Evolutionary conservation across 2,329 filamentous ascomycete species (phyloP).

Genomic region (Sphaerostilbella broomeana): DNA sequence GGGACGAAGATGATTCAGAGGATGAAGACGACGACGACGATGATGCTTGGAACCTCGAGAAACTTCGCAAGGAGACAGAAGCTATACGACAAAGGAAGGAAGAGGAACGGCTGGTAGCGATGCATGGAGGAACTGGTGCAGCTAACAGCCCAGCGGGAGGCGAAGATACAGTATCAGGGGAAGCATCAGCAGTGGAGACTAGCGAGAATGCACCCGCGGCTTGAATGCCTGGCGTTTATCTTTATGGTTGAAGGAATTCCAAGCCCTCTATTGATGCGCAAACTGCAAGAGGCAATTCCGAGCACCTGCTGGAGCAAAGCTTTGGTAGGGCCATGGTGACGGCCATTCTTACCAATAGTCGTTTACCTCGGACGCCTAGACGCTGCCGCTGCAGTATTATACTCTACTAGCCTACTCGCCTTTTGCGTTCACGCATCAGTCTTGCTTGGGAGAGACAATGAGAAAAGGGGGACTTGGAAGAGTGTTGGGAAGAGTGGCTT

Average conservation of each 20-base stretch:
- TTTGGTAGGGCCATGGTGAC: conserved; percentile 12
- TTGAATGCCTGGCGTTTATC: conserved; percentile 10
- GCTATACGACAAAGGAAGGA: conserved; percentile 67
- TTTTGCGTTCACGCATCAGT: conserved; percentile 9
- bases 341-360: conserved; percentile 5
- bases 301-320: conserved; percentile 18
- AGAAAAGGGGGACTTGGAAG: background rate
- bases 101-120: conserved; percentile 54
- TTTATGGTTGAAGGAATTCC: conserved; percentile 4
- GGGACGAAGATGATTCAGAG: conserved; percentile 57
- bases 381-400: conserved; percentile 3
- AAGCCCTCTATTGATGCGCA: conserved; percentile 4
- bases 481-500: background rate
- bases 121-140: conserved; percentile 21
- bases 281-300: conserved; percentile 20
- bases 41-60: conserved; percentile 74
- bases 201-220: conserved; percentile 13
- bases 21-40: conserved; percentile 57
- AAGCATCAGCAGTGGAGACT: conserved; percentile 3
- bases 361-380: conserved; percentile 5
- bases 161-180: conserved; percentile 5
- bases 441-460: conserved; percentile 6
- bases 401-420: conserved; percentile 10
- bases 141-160: conserved; percentile 11
- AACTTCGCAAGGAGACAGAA: conserved; percentile 79